Percentiles rank a stretch among this genome's conserved stretches.
These are phyloP conservation scores for Solanum bulbocastanum DNA, from an alignment of 257 asterid species.

Conservation along the genomic window DNA sequence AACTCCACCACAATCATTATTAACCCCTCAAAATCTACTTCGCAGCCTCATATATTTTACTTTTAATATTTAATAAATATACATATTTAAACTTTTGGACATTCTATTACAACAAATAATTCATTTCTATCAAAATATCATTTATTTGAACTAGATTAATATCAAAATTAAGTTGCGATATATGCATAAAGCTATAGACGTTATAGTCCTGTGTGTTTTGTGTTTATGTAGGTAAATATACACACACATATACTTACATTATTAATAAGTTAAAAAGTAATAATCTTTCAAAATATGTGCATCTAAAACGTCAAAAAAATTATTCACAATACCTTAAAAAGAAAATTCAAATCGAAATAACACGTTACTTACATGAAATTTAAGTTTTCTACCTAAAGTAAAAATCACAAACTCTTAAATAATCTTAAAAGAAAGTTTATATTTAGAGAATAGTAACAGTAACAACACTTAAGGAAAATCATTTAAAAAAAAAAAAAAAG, in stretches of 20 bases:
- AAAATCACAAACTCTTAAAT: neutral
- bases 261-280: neutral
- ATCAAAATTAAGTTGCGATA: too few relatives aligned
- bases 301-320: too few relatives aligned
- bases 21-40: too few relatives aligned
- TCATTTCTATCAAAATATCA: neutral
- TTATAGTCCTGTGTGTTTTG: too few relatives aligned
- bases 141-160: too few relatives aligned
- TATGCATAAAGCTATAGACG: neutral
- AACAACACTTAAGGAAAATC: neutral
- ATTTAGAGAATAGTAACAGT: neutral
- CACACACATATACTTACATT: neutral
- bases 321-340: too few relatives aligned
- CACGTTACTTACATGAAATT: neutral
- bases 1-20: too few relatives aligned
- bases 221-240: neutral
- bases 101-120: too few relatives aligned
- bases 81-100: neutral
- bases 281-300: neutral
- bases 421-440: neutral
- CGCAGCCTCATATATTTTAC: neutral
- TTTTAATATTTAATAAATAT: too few relatives aligned
- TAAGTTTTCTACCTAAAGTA: neutral
- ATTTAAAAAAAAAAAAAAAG: neutral
- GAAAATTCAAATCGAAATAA: neutral